A percentile compares a stretch with the other conserved stretches of the same genome.
phyloP scores from a whole-genome alignment of 2,329 filamentous ascomycete genomes.

The Metarhizium humberi region DNA sequence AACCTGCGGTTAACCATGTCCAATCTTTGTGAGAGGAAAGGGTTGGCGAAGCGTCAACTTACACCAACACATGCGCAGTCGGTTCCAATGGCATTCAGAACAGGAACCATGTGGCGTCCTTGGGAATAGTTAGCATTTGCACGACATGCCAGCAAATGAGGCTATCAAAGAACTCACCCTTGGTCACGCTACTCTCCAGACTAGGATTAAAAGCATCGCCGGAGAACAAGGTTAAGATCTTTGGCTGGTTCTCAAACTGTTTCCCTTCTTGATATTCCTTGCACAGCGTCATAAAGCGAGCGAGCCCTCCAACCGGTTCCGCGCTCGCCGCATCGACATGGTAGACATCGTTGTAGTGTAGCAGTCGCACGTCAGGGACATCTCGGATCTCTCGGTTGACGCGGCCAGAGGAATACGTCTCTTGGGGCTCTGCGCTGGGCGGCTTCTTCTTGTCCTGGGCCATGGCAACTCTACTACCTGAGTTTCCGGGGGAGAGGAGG shows the following conservation, averaged over 20 bases:
- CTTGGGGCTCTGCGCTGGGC: conserved; percentile 18
- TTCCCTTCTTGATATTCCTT: conserved; percentile 62
- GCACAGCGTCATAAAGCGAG: conserved; percentile 70
- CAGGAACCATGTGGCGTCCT: conserved; percentile 78
- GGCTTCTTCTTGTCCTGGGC: conserved; percentile 1
- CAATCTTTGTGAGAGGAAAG: neutral
- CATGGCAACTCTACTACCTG: neutral
- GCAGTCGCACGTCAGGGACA: conserved; percentile 62
- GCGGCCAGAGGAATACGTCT: conserved; percentile 13
- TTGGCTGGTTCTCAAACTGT: conserved; percentile 52
- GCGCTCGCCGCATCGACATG: conserved; percentile 68
- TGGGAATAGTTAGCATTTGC: neutral
- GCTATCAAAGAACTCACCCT: conserved; percentile 41
- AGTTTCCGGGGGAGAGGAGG: neutral
- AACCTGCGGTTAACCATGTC: neutral
- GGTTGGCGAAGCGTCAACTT: conserved; percentile 25
- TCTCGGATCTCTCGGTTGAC: conserved; percentile 1
- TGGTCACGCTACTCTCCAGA: conserved; percentile 80
- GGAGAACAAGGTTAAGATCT: conserved; percentile 73
- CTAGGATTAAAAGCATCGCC: conserved; percentile 91
- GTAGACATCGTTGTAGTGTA: conserved; percentile 94
- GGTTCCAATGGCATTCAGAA: conserved; percentile 70
- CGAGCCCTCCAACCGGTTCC: conserved; percentile 73
- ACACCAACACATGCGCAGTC: conserved; percentile 76
- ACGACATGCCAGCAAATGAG: neutral